Evolutionary conservation across 306 rosid genomes (phyloP).

Genomic region (Cicer chorassanicum): DNA sequence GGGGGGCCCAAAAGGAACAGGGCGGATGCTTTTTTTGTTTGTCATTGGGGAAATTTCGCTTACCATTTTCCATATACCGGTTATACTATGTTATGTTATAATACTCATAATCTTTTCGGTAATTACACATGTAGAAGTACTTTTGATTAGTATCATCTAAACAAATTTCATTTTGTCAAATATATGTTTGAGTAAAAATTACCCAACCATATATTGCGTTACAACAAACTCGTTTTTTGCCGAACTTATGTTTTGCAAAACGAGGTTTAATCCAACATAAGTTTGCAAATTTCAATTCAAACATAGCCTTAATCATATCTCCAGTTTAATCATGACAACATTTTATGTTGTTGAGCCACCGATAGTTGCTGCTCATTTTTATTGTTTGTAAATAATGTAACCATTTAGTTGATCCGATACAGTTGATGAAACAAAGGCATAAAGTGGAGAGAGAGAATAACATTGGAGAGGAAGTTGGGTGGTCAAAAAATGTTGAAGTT

Average conservation of each 20-base stretch:
- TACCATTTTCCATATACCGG: background rate
- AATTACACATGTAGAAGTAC: background rate
- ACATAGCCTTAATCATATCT: background rate
- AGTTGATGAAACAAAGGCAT: slow-evolving; percentile 98
- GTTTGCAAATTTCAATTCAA: background rate
- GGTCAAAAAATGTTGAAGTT: slow-evolving; percentile 91
- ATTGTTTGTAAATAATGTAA: slow-evolving; percentile 4
- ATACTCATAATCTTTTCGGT: background rate
- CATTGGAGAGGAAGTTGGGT: slow-evolving; percentile 90
- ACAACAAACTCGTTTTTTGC: background rate
- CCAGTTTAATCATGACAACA: slow-evolving; percentile 22
- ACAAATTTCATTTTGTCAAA: background rate
- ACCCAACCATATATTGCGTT: background rate
- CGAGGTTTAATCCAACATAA: background rate
- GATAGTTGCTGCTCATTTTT: background rate
- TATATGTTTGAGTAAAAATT: background rate
- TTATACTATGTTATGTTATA: background rate
- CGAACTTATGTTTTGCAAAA: background rate
- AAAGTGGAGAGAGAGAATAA: slow-evolving; percentile 86
- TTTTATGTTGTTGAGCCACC: slow-evolving; percentile 32
- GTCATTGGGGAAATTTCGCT: background rate
- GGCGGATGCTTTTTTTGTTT: background rate
- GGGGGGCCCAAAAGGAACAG: background rate
- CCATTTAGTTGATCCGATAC: slow-evolving; percentile 47
- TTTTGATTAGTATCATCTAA: background rate